phyloP scores from a whole-genome alignment of 108 stramenopile genomes.

The Nitzschia sp. region DNA sequence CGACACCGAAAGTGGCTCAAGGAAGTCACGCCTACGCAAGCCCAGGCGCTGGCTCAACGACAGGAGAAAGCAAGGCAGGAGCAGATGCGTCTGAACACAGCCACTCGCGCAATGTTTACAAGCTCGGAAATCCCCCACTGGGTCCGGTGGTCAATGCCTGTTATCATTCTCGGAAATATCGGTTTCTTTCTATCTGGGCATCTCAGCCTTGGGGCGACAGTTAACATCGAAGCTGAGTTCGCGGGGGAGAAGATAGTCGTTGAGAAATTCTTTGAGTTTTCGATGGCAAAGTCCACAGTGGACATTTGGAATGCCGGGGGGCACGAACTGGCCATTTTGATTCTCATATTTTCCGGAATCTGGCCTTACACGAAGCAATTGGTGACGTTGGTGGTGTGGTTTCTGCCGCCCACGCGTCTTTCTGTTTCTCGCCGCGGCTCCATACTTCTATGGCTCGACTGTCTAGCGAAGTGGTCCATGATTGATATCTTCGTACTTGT shows the following conservation, averaged over 20 bases:
- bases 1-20: slow-evolving; percentile 59
- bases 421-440: slow-evolving; percentile 58
- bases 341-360: slow-evolving; percentile 73
- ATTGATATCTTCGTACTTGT: slow-evolving; percentile 80
- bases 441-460: slow-evolving; percentile 74
- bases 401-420: slow-evolving; percentile 50
- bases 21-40: slow-evolving; percentile 30
- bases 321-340: slow-evolving; percentile 61
- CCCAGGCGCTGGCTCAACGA: slow-evolving; percentile 9
- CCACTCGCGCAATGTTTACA: slow-evolving; percentile 53
- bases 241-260: slow-evolving; percentile 58
- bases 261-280: slow-evolving; percentile 70
- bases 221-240: slow-evolving; percentile 60
- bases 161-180: slow-evolving; percentile 72
- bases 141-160: slow-evolving; percentile 53
- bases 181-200: slow-evolving; percentile 78
- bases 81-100: slow-evolving; percentile 44
- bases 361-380: slow-evolving; percentile 87
- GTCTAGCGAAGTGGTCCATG: slow-evolving; percentile 70
- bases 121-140: slow-evolving; percentile 51
- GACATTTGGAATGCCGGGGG: slow-evolving; percentile 78
- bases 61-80: slow-evolving; percentile 29
- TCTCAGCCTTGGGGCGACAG: slow-evolving; percentile 70
- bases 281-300: slow-evolving; percentile 65
- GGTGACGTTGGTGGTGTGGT: slow-evolving; percentile 68